Evolutionary conservation across 2,329 filamentous ascomycete genomes (phyloP).

Genomic region (Orbilia blumenaviensis): DNA sequence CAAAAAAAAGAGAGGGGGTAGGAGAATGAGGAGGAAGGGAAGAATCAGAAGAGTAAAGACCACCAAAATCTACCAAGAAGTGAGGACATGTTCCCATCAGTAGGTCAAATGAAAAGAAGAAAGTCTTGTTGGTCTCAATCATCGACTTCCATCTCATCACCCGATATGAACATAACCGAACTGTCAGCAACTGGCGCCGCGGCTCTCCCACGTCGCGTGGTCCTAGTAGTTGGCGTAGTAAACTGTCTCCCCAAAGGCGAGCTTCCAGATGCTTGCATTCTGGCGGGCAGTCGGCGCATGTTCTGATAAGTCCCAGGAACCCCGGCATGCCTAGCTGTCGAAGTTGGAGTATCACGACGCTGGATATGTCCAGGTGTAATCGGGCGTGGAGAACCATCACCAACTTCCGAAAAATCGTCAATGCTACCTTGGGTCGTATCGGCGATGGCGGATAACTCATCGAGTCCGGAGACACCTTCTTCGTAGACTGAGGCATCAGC

Average conservation of each 20-base stretch:
- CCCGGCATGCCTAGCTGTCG: background rate
- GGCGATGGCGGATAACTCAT: slow-evolving; percentile 55
- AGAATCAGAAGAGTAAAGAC: background rate
- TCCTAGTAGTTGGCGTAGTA: slow-evolving; percentile 23
- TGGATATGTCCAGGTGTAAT: slow-evolving; percentile 26
- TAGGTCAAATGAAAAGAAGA: too few relatives aligned
- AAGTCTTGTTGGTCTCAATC: too few relatives aligned
- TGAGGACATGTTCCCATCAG: too few relatives aligned
- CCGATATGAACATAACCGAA: slow-evolving; percentile 49
- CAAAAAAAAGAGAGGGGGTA: background rate
- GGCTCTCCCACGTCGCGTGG: slow-evolving; percentile 15
- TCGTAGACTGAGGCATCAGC: slow-evolving; percentile 61
- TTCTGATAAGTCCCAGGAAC: slow-evolving; percentile 7
- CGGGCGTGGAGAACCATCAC: slow-evolving; percentile 39
- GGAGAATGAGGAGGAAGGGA: background rate
- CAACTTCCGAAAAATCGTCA: slow-evolving; percentile 46
- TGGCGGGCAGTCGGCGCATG: slow-evolving; percentile 4
- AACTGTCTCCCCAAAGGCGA: slow-evolving; percentile 18
- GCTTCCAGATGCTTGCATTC: slow-evolving; percentile 20
- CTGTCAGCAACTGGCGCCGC: slow-evolving; percentile 22
- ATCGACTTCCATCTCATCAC: slow-evolving; percentile 51
- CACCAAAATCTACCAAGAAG: background rate
- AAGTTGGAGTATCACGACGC: slow-evolving; percentile 30
- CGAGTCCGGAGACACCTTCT: slow-evolving; percentile 59
- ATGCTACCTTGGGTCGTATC: slow-evolving; percentile 46